These are phyloP conservation scores for Solanum dulcamara DNA, from an alignment of 257 asterid genomes.

Conservation along the genomic window DNA sequence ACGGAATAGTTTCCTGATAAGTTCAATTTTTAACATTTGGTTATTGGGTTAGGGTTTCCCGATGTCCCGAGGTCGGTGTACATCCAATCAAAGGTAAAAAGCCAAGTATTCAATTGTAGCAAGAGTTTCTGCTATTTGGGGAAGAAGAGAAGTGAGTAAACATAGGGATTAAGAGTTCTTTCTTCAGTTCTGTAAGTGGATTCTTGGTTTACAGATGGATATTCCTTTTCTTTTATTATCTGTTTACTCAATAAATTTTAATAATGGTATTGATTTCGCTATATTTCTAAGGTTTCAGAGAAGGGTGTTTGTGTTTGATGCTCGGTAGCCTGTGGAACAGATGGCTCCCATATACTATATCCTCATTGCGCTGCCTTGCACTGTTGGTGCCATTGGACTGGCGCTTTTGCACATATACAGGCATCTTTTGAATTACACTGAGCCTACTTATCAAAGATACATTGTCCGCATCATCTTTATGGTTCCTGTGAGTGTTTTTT, in stretches of 20 bases:
- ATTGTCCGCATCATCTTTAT: constrained; percentile 95
- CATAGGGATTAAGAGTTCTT: background rate
- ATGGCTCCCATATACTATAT: constrained; percentile 81
- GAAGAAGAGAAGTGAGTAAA: background rate
- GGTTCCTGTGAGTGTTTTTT: constrained; percentile 78
- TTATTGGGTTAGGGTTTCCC: background rate
- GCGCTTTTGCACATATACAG: constrained; percentile 72
- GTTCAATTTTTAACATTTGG: background rate
- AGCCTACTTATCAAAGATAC: constrained; percentile 87
- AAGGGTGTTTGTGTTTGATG: constrained; percentile 1
- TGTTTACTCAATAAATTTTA: background rate
- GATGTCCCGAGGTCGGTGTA: background rate
- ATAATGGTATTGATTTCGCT: background rate
- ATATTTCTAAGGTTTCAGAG: background rate
- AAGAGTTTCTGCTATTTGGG: background rate
- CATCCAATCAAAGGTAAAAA: background rate
- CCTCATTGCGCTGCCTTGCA: constrained; percentile 84
- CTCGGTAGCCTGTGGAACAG: background rate
- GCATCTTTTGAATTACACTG: constrained; percentile 90
- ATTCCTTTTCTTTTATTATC: background rate
- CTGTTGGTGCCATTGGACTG: constrained; percentile 64
- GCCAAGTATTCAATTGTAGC: background rate
- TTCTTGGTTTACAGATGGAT: background rate
- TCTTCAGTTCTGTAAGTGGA: background rate
- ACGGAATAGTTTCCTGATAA: background rate